Base-by-base conservation (phyloP, 2,329 filamentous ascomycete species). In the Claviceps sp. region DNA sequence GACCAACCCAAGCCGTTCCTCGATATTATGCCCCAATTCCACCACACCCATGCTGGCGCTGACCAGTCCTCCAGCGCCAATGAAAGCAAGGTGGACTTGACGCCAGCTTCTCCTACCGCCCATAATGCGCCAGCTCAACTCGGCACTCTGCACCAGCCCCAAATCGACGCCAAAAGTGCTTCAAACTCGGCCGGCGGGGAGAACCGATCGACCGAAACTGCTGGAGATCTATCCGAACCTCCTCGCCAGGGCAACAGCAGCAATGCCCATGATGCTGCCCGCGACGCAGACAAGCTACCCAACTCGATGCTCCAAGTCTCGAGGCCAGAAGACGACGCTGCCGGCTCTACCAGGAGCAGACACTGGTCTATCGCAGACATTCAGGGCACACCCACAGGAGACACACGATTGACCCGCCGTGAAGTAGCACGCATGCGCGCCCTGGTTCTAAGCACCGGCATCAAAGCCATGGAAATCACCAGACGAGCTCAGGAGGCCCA, bases 381-480 rank as follows among this genome's bases (percentile, higher is more conserved):
- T 44, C 42, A 68, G 50, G 65, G 60, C 34, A 58, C 63, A 3
- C 62, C 67, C 4, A 62, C 64, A 5, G 66, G 69, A 17, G 68
- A 64, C 37, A 54, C 57, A 17, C 60, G 59, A 24, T 57, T 86
- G 34, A 82, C 76, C 10, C 81, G 77, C 59, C 79, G 80, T n/a
- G 91, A 96, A 59, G 77, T 95, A 50, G 85, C 86, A 16, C 82
- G 89, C n/a, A 76, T 90, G 2, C 78, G 82, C 53, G 80, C 88
- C 0, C 73, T 94, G 8, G 78, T 95, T 42, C 73, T 95, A 22
- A 86, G 84, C 56, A 88, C 89, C 0, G 90, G 89, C n/a, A 83
- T 96, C 62, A 95, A 94, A 68, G 90, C 91, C 0, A 82, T 82
- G 61, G 87, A 93, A 62, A 87, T 96, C 51, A 75, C 76, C 30